phyloP scores from a whole-genome alignment of 2,329 filamentous ascomycete genomes.

The Aureobasidium sp. region DNA sequence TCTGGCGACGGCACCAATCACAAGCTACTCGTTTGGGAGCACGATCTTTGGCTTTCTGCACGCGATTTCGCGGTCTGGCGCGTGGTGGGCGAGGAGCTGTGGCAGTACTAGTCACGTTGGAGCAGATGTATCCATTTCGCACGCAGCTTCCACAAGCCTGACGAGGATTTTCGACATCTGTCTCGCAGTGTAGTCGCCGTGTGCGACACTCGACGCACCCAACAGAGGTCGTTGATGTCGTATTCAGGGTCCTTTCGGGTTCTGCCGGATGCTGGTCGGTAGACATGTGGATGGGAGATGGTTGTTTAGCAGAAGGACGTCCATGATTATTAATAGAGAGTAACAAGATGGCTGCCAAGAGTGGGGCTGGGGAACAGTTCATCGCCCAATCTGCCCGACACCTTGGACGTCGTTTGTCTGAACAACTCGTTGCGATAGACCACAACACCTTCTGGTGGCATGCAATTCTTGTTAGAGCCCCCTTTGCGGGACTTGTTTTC shows the following conservation, averaged over 20 bases:
- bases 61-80: background rate
- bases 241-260: background rate
- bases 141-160: conserved; percentile 5
- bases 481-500: too few species aligned
- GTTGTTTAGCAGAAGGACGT: conserved; percentile 3
- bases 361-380: conserved; percentile 1
- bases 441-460: too few species aligned
- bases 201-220: conserved; percentile 11
- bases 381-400: background rate
- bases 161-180: background rate
- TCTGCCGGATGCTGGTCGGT: conserved; percentile 6
- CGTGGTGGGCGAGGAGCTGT: background rate
- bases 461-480: too few species aligned
- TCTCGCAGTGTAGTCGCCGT: conserved; percentile 6
- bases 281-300: conserved; percentile 8
- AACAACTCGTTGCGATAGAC: too few species aligned
- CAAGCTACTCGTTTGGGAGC: background rate
- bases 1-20: conserved; percentile 7
- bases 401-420: too few species aligned
- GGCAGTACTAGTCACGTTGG: conserved; percentile 2
- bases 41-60: background rate
- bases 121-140: conserved; percentile 8
- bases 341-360: background rate
- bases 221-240: background rate
- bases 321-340: background rate